Percentiles rank a stretch among this genome's conserved stretches.
phyloP scores from a whole-genome alignment of 768 basidiomycete genomes.

The Agaricus bisporus region DNA sequence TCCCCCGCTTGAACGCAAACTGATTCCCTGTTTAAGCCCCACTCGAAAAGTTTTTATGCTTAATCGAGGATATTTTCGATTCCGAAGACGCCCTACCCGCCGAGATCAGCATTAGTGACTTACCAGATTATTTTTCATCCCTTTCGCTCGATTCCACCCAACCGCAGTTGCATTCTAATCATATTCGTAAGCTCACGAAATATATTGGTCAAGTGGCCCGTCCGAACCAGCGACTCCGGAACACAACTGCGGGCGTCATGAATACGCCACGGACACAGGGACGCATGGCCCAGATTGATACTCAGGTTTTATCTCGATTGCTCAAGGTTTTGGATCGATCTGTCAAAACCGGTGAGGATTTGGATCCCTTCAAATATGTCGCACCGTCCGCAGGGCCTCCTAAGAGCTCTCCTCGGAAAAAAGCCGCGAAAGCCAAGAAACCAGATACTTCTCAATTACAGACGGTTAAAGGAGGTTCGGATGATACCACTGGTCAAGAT shows the following conservation, averaged over 20 bases:
- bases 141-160: slow-evolving; percentile 49
- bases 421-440: slow-evolving; percentile 38
- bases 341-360: slow-evolving; percentile 67
- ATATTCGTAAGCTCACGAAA: slow-evolving; percentile 66
- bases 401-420: slow-evolving; percentile 42
- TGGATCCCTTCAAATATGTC: slow-evolving; percentile 57
- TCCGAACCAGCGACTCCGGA: slow-evolving; percentile 63
- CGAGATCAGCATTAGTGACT: slow-evolving; percentile 58
- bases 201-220: slow-evolving; percentile 62
- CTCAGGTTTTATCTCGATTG: slow-evolving; percentile 51
- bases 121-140: slow-evolving; percentile 64
- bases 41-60: slow-evolving; percentile 66
- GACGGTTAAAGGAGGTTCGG: slow-evolving; percentile 33
- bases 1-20: not conserved
- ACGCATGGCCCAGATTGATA: slow-evolving; percentile 65
- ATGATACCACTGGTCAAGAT: slow-evolving; percentile 18
- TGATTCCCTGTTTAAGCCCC: slow-evolving; percentile 37
- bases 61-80: slow-evolving; percentile 85
- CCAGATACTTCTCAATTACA: slow-evolving; percentile 35
- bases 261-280: slow-evolving; percentile 47
- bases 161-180: slow-evolving; percentile 51
- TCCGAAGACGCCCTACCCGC: slow-evolving; percentile 57
- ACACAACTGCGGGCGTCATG: slow-evolving; percentile 29
- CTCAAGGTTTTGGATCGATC: slow-evolving; percentile 77
- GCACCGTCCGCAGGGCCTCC: slow-evolving; percentile 17